Percentiles rank a stretch among this genome's conserved stretches.
These are phyloP conservation scores for sweet orange (Citrus sinensis) DNA, from an alignment of 345 rosid genomes.

Conservation along the genomic window DVS_A1.0 CM039168.1:8228001-8228500, in stretches of 20 bases:
- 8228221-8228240: slow-evolving; percentile 53
- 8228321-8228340: slow-evolving; percentile 58
- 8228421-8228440: slow-evolving; percentile 61
- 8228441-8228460: slow-evolving; percentile 86
- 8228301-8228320: slow-evolving; percentile 71
- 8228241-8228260: slow-evolving; percentile 56
- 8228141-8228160: slow-evolving; percentile 58
- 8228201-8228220: slow-evolving; percentile 76
- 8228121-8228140: slow-evolving; percentile 46
- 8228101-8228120: slow-evolving; percentile 40
- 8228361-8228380: slow-evolving; percentile 59
- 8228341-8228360: slow-evolving; percentile 74
- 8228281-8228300: slow-evolving; percentile 46
- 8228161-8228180: slow-evolving; percentile 41
- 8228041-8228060: not conserved
- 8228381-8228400: slow-evolving; percentile 62
- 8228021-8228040: slow-evolving; percentile 4
- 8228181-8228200: slow-evolving; percentile 45
- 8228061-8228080: not conserved
- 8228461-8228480: slow-evolving; percentile 48
- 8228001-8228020: not conserved
- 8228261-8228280: slow-evolving; percentile 17
- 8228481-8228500: slow-evolving; percentile 34
- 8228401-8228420: slow-evolving; percentile 51
- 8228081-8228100: slow-evolving; percentile 47